Evolutionary conservation across 257 asterid species (phyloP).

Genomic region (Rubia yunnanensis): DNA sequence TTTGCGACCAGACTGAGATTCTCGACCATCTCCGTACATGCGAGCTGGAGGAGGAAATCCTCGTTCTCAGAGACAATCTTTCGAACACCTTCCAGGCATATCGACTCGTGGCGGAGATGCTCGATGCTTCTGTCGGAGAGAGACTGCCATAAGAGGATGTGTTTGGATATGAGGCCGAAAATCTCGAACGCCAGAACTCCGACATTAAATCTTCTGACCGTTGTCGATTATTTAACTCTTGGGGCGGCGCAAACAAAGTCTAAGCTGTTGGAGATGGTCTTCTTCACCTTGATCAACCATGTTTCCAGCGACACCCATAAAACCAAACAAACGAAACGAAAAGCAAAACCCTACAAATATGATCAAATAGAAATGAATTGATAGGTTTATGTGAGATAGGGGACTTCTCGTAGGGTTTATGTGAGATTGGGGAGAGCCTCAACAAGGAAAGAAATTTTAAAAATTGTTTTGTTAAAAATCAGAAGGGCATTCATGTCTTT

Average conservation of each 20-base stretch:
- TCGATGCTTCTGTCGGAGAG: constrained; percentile 47
- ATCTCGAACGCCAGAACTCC: constrained; percentile 83
- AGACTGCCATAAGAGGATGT: constrained; percentile 80
- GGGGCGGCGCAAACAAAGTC: constrained; percentile 24
- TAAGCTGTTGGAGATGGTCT: constrained; percentile 40
- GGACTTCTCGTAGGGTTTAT: too few species aligned
- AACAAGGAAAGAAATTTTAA: too few species aligned
- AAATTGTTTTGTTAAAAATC: too few species aligned
- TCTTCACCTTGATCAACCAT: constrained; percentile 64
- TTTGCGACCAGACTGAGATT: constrained; percentile 44
- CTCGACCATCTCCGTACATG: constrained; percentile 76
- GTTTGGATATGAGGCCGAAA: constrained; percentile 70
- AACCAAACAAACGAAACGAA: background rate
- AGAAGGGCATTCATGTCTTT: too few species aligned
- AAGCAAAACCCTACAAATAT: background rate
- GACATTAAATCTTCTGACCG: constrained; percentile 51
- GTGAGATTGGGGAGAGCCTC: too few species aligned
- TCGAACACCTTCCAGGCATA: constrained; percentile 75
- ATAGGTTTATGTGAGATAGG: too few species aligned
- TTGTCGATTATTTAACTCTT: background rate
- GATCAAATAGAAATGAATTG: background rate
- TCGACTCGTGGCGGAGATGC: constrained; percentile 48
- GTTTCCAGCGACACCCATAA: constrained; percentile 54
- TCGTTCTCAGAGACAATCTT: constrained; percentile 87
- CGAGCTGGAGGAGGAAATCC: constrained; percentile 55